Evolutionary conservation across 306 rosid species (phyloP), one percentile per base, ranked within the genome.

Genomic region (Castanopsis chinensis): DNA sequence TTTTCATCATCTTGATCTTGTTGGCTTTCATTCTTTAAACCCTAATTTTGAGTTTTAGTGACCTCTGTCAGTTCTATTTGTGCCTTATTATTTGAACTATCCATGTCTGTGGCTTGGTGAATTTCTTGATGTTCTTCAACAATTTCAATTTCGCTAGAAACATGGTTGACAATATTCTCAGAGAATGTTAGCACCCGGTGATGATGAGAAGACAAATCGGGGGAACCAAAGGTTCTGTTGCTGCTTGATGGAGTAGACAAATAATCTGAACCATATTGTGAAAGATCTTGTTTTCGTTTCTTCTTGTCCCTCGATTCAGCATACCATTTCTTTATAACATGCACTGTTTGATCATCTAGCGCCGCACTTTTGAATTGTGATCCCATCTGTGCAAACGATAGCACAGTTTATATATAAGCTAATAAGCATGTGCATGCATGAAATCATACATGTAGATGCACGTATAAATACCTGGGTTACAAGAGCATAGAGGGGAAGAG

Each of bases 401-500:
- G 5, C 65, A 32, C 65, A 23, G 5, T 59, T 59, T 23, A 20
- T 20, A 3, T 59, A 8, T 59, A 23, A 4, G 30, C 17, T 11
- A 23, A 59, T 11, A 23, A 59, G 13, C 23, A 27, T 5, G 23
- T 58, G 10, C 17, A 58, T 4, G 28, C 35, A 25, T 25, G 15
- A 3, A 61, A 6, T 25, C 3, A 25, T 17, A 0, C 23, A 11
- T 3, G 55, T 4, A 35, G 25, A 54, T 54, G 12, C n/a, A 49
- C 11, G 7, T 14, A 14, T 6, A 52, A 6, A 19, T 78, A 84
- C 93, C 93, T 90, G 93, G 15, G 91, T 87, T 30, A 88, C 93
- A 23, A 88, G 91, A 76, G 91, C 93, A 71, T 90, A 88, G 21
- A 90, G 91, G 43, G 93, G 93, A 57, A 90, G 89, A 76, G 90